phyloP scores from a whole-genome alignment of 441 rosid genomes.

The Erodium trifolium region DNA sequence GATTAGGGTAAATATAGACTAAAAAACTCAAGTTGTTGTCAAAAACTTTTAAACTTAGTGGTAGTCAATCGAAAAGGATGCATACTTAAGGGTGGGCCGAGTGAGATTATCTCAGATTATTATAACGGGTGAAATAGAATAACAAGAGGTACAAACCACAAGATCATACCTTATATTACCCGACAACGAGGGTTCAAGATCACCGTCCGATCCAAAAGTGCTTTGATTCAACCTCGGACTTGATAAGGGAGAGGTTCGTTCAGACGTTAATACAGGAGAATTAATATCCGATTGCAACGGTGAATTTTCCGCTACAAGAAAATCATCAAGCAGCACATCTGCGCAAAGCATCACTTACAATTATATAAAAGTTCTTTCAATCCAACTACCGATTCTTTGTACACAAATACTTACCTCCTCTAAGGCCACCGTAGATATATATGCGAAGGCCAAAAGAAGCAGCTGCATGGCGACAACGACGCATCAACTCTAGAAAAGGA shows the following conservation, averaged over 20 bases:
- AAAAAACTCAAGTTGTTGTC: too few relatives aligned
- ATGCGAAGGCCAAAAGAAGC: constrained; percentile 87
- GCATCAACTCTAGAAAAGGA: constrained; percentile 76
- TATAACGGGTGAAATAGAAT: too few relatives aligned
- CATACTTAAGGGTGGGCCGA: too few relatives aligned
- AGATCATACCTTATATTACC: constrained; percentile 53
- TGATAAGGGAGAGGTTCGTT: constrained; percentile 48
- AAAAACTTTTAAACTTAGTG: too few relatives aligned
- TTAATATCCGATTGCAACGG: constrained; percentile 57
- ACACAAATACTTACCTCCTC: constrained; percentile 57
- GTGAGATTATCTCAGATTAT: too few relatives aligned
- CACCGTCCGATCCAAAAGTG: constrained; percentile 39
- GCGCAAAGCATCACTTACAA: constrained; percentile 20
- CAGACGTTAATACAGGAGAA: constrained; percentile 60
- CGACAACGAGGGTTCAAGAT: constrained; percentile 29
- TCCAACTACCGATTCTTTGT: background rate
- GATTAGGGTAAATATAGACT: too few relatives aligned
- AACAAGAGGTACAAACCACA: background rate
- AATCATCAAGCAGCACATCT: constrained; percentile 81
- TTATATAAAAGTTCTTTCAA: too few relatives aligned
- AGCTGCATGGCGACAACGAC: constrained; percentile 94
- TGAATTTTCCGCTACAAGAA: constrained; percentile 84
- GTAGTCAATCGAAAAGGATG: too few relatives aligned
- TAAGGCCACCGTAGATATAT: constrained; percentile 84
- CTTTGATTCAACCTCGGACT: constrained; percentile 38